A percentile compares a stretch with the other conserved stretches of the same genome.
Evolutionary conservation across 495 filamentous ascomycete species (phyloP).

Genomic region (Penicillium atrosanguineum): DNA sequence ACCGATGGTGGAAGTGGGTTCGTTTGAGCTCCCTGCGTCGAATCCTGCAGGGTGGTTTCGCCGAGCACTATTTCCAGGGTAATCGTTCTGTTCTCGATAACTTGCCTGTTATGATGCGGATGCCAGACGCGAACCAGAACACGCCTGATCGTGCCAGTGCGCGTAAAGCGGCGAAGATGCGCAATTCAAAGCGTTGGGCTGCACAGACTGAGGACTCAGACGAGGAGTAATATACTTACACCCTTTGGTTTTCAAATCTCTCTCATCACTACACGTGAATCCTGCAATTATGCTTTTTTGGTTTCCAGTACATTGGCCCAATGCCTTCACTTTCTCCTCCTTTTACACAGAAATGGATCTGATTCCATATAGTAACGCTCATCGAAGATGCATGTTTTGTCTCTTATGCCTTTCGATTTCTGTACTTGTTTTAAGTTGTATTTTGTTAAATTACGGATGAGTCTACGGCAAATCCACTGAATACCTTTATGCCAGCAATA

Average conservation of each 20-base stretch:
- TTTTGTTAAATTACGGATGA: neutral
- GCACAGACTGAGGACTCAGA: slow-evolving; percentile 17
- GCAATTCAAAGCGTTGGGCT: slow-evolving; percentile 39
- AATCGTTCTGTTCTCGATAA: slow-evolving; percentile 79
- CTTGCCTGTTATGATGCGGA: slow-evolving; percentile 56
- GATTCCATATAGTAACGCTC: neutral
- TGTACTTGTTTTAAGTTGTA: neutral
- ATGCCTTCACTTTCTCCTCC: neutral
- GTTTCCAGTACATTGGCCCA: neutral
- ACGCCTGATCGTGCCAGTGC: slow-evolving; percentile 28
- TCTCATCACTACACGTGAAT: neutral
- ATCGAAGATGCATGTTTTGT: neutral
- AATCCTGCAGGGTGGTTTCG: slow-evolving; percentile 77
- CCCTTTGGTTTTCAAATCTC: neutral
- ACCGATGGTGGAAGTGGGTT: slow-evolving; percentile 88
- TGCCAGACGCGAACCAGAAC: slow-evolving; percentile 9
- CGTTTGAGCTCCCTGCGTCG: slow-evolving; percentile 72
- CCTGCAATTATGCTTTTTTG: neutral
- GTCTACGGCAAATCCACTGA: neutral
- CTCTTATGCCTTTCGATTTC: neutral
- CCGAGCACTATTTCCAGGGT: slow-evolving; percentile 76
- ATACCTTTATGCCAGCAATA: too few species aligned
- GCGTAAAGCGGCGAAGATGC: slow-evolving; percentile 33
- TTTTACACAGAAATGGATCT: neutral
- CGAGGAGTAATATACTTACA: slow-evolving; percentile 15